Evolutionary conservation across 1,284 basidiomycete genomes (phyloP).

Genomic region (Agaricales sp.): DNA sequence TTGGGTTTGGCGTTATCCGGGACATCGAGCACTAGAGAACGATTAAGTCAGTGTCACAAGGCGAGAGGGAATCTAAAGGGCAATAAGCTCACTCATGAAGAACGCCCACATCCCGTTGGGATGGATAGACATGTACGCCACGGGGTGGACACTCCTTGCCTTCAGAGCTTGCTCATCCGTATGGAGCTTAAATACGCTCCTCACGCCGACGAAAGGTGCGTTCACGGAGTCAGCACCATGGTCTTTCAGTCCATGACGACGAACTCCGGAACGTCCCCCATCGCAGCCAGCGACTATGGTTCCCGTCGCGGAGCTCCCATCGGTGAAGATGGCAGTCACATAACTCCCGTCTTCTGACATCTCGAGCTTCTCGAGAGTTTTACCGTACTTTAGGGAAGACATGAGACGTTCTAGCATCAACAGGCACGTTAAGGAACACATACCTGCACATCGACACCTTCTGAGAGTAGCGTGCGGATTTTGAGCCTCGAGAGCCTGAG

Average conservation of each 20-base stretch:
- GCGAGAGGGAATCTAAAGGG: background rate
- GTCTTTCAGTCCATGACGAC: background rate
- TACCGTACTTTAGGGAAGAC: background rate
- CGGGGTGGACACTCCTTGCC: background rate
- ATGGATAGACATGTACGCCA: background rate
- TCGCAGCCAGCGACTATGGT: background rate
- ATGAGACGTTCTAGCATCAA: no score
- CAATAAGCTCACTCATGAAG: background rate
- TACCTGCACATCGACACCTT: background rate
- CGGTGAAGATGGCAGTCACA: background rate
- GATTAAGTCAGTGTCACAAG: background rate
- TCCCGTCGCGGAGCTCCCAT: background rate
- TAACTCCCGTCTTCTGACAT: background rate
- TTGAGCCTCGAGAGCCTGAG: background rate
- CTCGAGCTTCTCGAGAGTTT: background rate
- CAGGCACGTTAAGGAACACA: no score
- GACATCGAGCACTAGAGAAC: slow-evolving; percentile 1
- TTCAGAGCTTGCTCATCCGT: background rate
- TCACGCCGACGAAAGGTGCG: background rate
- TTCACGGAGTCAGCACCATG: background rate
- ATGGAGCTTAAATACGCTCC: background rate
- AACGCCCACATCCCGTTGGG: background rate
- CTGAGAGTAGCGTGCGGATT: background rate
- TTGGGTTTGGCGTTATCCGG: background rate
- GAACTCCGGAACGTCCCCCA: background rate